phyloP scores from a whole-genome alignment of 2,329 filamentous ascomycete genomes.

The Orbilia oligospora region DNA sequence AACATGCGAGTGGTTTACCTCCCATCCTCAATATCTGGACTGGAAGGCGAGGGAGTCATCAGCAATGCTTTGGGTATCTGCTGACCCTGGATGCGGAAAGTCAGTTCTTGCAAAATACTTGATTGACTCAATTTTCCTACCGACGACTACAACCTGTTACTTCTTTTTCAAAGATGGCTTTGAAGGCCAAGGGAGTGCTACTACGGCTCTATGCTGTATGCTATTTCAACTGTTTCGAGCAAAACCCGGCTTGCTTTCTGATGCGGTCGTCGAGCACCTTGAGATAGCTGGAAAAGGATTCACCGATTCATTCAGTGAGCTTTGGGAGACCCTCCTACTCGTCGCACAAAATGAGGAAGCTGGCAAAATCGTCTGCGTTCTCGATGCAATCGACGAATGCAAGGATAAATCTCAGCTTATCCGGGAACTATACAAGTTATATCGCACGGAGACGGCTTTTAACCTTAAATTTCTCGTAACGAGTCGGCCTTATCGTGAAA shows the following conservation, averaged over 20 bases:
- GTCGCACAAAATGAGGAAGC: background rate
- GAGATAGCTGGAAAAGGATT: constrained; percentile 17
- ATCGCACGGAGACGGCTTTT: constrained; percentile 29
- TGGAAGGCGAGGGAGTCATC: constrained; percentile 37
- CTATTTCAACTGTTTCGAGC: constrained; percentile 67
- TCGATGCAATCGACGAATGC: constrained; percentile 69
- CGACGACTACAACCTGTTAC: constrained; percentile 65
- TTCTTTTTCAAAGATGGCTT: constrained; percentile 70
- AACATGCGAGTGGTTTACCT: constrained; percentile 38
- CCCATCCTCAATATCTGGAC: constrained; percentile 8
- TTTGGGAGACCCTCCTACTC: constrained; percentile 30
- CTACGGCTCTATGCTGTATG: constrained; percentile 66
- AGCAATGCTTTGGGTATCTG: constrained; percentile 67
- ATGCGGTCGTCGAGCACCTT: constrained; percentile 1
- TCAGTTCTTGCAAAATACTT: constrained; percentile 68
- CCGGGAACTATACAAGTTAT: constrained; percentile 64
- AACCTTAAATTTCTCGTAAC: constrained; percentile 67
- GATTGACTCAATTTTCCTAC: constrained; percentile 65
- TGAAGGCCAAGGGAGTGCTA: constrained; percentile 64
- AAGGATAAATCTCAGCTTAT: constrained; percentile 62
- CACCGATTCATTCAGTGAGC: constrained; percentile 4
- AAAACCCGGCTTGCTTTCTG: constrained; percentile 58
- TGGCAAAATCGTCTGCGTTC: constrained; percentile 66
- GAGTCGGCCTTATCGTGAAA: constrained; percentile 65
- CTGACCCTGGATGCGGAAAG: constrained; percentile 69